A percentile compares a stretch with the other conserved stretches of the same genome.
Conservation (phyloP, 805 yeast species). For the Wickerhamiella qilinensis region DNA sequence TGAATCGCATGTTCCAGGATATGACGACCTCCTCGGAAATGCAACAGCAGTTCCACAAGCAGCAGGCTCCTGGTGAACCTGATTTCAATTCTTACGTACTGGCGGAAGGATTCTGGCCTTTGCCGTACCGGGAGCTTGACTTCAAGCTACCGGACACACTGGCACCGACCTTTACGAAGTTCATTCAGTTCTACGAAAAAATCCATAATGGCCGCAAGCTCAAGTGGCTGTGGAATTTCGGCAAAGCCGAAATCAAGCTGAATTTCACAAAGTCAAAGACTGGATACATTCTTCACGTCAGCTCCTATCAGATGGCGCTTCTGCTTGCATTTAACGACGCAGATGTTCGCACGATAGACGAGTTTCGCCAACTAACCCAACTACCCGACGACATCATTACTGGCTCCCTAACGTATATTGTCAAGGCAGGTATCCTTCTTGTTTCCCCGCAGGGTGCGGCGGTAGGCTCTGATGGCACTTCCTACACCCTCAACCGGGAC, state of each 20-base stretch:
- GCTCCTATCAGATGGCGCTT: conserved; percentile 77
- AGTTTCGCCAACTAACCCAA: conserved; percentile 52
- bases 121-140: conserved; percentile 30
- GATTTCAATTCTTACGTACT: conserved; percentile 63
- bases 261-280: conserved; percentile 62
- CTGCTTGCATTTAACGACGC: conserved; percentile 65
- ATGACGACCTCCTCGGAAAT: conserved; percentile 71
- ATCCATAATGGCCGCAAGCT: conserved; percentile 79
- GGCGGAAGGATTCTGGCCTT: conserved; percentile 86
- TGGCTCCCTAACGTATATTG: conserved; percentile 63
- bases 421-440: conserved; percentile 57
- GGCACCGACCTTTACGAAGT: conserved; percentile 43
- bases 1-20: conserved; percentile 92
- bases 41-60: conserved; percentile 39
- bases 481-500: conserved; percentile 56
- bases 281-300: conserved; percentile 44
- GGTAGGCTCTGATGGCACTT: conserved; percentile 38
- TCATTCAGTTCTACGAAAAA: conserved; percentile 49
- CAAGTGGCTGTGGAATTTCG: conserved; percentile 92
- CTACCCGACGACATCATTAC: conserved; percentile 49
- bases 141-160: conserved; percentile 57
- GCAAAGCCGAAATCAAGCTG: conserved; percentile 82
- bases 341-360: conserved; percentile 41
- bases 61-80: conserved; percentile 23
- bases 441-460: conserved; percentile 44